A percentile compares a stretch with the other conserved stretches of the same genome.
phyloP scores from a whole-genome alignment of 2,329 filamentous ascomycete species.

The Periconia sp. region DNA sequence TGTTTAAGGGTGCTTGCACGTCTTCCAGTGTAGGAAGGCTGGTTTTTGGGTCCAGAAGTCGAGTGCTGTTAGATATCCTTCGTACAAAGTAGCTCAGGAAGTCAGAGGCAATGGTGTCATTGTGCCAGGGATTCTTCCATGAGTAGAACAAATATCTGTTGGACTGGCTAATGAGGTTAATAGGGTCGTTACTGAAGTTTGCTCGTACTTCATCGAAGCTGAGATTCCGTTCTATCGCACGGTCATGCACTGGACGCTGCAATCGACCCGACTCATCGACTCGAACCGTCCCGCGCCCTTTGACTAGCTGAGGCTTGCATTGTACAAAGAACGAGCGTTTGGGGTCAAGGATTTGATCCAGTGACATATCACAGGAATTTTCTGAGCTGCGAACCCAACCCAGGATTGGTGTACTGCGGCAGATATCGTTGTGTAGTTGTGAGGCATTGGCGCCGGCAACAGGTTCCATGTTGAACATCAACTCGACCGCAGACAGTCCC shows the following conservation, averaged over 20 bases:
- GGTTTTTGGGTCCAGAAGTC: conserved; percentile 39
- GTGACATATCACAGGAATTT: conserved; percentile 11
- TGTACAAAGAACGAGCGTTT: conserved; percentile 32
- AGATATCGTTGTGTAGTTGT: conserved; percentile 18
- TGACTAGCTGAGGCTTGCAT: conserved; percentile 40
- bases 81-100: conserved; percentile 54
- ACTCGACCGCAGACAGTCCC: conserved; percentile 17
- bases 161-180: conserved; percentile 26
- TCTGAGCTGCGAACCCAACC: conserved; percentile 29
- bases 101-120: conserved; percentile 47
- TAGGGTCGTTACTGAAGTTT: conserved; percentile 24
- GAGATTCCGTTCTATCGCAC: background rate
- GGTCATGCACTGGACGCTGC: conserved; percentile 3
- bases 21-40: conserved; percentile 36
- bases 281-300: conserved; percentile 36
- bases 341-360: conserved; percentile 1
- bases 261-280: conserved; percentile 39
- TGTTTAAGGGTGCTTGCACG: conserved; percentile 20
- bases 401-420: conserved; percentile 21
- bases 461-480: conserved; percentile 6
- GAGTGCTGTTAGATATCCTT: conserved; percentile 25
- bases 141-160: conserved; percentile 23
- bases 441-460: conserved; percentile 15
- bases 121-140: conserved; percentile 47
- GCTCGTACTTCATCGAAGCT: background rate